phyloP scores from a whole-genome alignment of 495 filamentous ascomycete species.

The Penicillium coffeae region DNA sequence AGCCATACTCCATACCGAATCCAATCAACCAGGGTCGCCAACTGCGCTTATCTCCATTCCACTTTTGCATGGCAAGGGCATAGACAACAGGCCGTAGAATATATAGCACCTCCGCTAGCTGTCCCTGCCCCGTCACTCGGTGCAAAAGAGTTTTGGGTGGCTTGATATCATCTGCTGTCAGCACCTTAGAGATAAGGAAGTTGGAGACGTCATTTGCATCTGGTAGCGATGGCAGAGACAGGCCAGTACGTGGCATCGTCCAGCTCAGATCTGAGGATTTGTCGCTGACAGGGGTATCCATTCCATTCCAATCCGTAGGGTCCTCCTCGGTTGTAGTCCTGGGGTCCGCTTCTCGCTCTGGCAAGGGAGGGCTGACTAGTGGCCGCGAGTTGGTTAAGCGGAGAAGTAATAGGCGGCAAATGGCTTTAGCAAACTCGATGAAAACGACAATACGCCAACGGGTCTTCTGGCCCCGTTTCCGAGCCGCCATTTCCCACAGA shows the following conservation, averaged over 20 bases:
- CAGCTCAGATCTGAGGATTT: constrained; percentile 54
- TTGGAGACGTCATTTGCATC: constrained; percentile 72
- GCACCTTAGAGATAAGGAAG: constrained; percentile 85
- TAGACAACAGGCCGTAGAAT: constrained; percentile 88
- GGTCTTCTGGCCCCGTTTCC: constrained; percentile 74
- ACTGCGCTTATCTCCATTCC: constrained; percentile 53
- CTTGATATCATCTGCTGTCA: constrained; percentile 96
- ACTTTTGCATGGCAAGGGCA: constrained; percentile 76
- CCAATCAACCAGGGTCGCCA: constrained; percentile 94
- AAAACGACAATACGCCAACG: constrained; percentile 89
- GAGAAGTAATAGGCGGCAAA: constrained; percentile 79
- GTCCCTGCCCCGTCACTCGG: constrained; percentile 60
- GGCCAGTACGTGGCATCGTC: constrained; percentile 92
- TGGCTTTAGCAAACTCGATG: constrained; percentile 80
- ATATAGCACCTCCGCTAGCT: constrained; percentile 82
- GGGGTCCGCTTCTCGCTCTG: constrained; percentile 75
- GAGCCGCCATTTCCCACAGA: constrained; percentile 81
- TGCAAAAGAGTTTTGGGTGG: constrained; percentile 79
- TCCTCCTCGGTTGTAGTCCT: constrained; percentile 57
- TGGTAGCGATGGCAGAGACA: constrained; percentile 77
- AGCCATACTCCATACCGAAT: constrained; percentile 79
- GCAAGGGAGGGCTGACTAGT: constrained; percentile 77
- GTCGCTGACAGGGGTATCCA: constrained; percentile 46
- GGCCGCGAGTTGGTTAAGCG: constrained; percentile 79
- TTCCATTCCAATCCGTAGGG: constrained; percentile 40